A percentile compares a stretch with the other conserved stretches of the same genome.
Evolutionary conservation across 75 land plant genomes (phyloP).

Genomic region (Pseudotsuga menziesii): DNA sequence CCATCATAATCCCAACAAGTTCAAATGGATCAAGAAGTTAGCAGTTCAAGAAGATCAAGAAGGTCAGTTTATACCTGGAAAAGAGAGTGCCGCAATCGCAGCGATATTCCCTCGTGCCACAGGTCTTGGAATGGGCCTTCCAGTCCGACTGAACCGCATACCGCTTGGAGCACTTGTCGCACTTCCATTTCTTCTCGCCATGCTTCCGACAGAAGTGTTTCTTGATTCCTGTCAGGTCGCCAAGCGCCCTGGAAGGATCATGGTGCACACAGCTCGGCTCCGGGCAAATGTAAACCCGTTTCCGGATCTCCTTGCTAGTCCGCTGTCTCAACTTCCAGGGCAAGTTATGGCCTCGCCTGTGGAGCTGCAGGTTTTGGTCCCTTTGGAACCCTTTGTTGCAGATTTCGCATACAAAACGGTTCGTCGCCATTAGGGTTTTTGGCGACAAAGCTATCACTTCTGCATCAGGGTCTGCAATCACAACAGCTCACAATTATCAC

Average conservation of each 20-base stretch:
- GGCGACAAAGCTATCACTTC: slow-evolving; percentile 87
- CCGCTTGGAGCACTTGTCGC: slow-evolving; percentile 76
- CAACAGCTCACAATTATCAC: not conserved
- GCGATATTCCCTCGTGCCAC: slow-evolving; percentile 87
- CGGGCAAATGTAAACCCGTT: slow-evolving; percentile 86
- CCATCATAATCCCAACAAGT: no score
- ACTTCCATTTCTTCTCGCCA: slow-evolving; percentile 74
- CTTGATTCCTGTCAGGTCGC: slow-evolving; percentile 91
- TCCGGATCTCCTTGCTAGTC: slow-evolving; percentile 61
- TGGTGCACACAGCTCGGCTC: slow-evolving; percentile 80
- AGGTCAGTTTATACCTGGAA: slow-evolving; percentile 44
- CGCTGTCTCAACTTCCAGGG: slow-evolving; percentile 92
- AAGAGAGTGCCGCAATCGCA: slow-evolving; percentile 86
- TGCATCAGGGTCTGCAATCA: slow-evolving; percentile 66
- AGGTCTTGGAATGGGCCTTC: slow-evolving; percentile 89
- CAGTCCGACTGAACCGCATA: slow-evolving; percentile 93
- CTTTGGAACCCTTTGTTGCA: slow-evolving; percentile 81
- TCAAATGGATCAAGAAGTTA: not conserved
- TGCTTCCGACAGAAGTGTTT: slow-evolving; percentile 79
- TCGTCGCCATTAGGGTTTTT: slow-evolving; percentile 76
- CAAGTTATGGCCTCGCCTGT: slow-evolving; percentile 86
- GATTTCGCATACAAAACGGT: slow-evolving; percentile 81
- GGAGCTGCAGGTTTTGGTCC: slow-evolving; percentile 93
- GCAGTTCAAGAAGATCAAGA: no score
- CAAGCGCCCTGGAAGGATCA: slow-evolving; percentile 80